Evolutionary conservation across 2,329 filamentous ascomycete genomes (phyloP), one percentile per base, ranked within the genome.

Genomic region (Xylariales sp.): DNA sequence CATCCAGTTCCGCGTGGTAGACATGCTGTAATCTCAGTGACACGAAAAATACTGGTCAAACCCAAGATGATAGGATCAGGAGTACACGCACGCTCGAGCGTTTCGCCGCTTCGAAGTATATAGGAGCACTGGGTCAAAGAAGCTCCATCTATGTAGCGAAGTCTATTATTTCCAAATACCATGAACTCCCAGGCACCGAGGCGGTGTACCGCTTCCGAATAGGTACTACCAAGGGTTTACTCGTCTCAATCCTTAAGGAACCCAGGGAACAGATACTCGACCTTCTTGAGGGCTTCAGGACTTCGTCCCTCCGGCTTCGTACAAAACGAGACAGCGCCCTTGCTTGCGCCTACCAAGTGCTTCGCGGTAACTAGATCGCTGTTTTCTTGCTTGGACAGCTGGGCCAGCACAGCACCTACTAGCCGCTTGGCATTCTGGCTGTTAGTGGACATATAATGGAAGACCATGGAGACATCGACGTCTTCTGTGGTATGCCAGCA

Each of bases 391-490:
- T 86, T 83, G 54, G 79, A 82, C 54, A 97, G 73, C 65, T 89
- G 84, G 63, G 97, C 88, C 42, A 98, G 71, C 32, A 97, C 89
- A 22, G 86, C 88, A 25, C 80, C 87, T 24, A 98, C 83, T 43
- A 97, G 83, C 38, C 82, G 74, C 62, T 84, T 84, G 24, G 93
- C 93, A 58, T 97, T 98, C 59, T 84, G 75, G 39, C 86, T 76
- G 66, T 98, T 98, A 51, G 88, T 85, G 61, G 86, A 84, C 93
- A 98, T 98, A 66, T 95, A 88, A 46, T 81, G 85, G 82, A 95
- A 88, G 42, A 98, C 93, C 86, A 97, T 95, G 64, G 90, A 87
- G 16, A 98, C 93, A 47, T 89, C 90, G 48, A 98, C 93, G 50
- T 86, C 87, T 44, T 81, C 85, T 36, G 77, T 78, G 15, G 78